Conservation (phyloP, 2,329 filamentous ascomycete genomes). For the Leptographium lundbergii region DNA sequence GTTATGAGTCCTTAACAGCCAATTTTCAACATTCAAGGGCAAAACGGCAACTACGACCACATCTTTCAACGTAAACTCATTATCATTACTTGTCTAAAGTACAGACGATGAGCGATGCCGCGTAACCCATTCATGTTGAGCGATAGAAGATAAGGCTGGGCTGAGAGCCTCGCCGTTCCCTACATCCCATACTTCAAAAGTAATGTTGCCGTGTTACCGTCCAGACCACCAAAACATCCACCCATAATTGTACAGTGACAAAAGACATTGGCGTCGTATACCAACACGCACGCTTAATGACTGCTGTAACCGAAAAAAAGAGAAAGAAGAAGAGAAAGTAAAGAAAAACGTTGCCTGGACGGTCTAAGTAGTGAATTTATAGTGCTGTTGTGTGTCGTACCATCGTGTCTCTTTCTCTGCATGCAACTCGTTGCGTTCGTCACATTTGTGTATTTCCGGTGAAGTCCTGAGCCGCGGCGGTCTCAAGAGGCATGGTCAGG, state of each 20-base stretch:
- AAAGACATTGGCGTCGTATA: neutral
- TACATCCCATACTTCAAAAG: no score
- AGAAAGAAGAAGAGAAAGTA: neutral
- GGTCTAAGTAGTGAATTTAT: neutral
- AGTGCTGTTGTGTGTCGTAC: neutral
- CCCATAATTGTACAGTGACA: no score
- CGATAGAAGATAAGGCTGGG: no score
- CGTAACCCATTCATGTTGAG: neutral
- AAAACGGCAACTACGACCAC: no score
- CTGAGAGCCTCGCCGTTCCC: no score
- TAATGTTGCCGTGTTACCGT: no score
- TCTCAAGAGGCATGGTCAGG: slow-evolving; percentile 37
- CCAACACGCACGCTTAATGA: no score
- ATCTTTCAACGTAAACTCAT: slow-evolving; percentile 7
- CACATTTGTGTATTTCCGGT: neutral
- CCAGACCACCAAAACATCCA: no score
- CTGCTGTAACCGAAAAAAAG: no score
- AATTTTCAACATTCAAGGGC: no score
- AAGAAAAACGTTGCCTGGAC: neutral
- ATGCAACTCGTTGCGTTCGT: neutral
- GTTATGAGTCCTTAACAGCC: no score
- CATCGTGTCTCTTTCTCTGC: neutral
- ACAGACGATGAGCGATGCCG: neutral
- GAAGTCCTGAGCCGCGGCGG: slow-evolving; percentile 1
- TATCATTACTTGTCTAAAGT: slow-evolving; percentile 5